Evolutionary conservation across 805 yeast species (phyloP).

Genomic region (Candida peoriensis): DNA sequence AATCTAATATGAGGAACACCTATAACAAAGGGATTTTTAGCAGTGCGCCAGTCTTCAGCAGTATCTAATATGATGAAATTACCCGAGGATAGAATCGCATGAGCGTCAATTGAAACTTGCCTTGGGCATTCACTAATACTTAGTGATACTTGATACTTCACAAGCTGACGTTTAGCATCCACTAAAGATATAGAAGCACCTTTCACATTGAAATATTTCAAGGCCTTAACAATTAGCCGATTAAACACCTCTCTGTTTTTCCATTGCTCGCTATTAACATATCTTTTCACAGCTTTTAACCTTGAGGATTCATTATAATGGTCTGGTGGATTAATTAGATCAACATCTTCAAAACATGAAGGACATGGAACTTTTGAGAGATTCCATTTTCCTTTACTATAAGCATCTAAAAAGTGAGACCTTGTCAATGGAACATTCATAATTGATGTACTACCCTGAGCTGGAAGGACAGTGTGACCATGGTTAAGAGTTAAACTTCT

Average conservation of each 20-base stretch:
- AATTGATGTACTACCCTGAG: constrained; percentile 4
- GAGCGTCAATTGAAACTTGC: constrained; percentile 59
- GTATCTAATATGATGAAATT: constrained; percentile 56
- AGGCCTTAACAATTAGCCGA: constrained; percentile 31
- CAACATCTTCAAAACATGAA: constrained; percentile 39
- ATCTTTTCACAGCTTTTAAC: constrained; percentile 37
- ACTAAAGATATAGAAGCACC: constrained; percentile 61
- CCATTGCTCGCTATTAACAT: constrained; percentile 45
- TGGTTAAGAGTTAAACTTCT: constrained; percentile 1
- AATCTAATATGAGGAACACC: constrained; percentile 56
- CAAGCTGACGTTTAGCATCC: constrained; percentile 39
- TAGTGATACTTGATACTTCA: constrained; percentile 45
- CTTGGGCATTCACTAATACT: constrained; percentile 49
- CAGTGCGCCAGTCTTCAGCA: constrained; percentile 64
- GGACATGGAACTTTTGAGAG: constrained; percentile 54
- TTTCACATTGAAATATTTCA: constrained; percentile 37
- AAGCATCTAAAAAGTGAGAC: constrained; percentile 51
- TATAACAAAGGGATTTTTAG: constrained; percentile 56
- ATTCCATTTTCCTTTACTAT: constrained; percentile 52
- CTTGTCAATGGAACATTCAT: constrained; percentile 37
- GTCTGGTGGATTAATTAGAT: constrained; percentile 57
- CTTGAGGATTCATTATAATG: constrained; percentile 45
- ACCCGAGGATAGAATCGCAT: constrained; percentile 55
- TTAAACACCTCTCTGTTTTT: constrained; percentile 34
- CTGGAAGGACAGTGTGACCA: constrained; percentile 12